Base-by-base conservation (phyloP, 495 filamentous ascomycete species). In the Aspergillus carlsbadensis region DNA sequence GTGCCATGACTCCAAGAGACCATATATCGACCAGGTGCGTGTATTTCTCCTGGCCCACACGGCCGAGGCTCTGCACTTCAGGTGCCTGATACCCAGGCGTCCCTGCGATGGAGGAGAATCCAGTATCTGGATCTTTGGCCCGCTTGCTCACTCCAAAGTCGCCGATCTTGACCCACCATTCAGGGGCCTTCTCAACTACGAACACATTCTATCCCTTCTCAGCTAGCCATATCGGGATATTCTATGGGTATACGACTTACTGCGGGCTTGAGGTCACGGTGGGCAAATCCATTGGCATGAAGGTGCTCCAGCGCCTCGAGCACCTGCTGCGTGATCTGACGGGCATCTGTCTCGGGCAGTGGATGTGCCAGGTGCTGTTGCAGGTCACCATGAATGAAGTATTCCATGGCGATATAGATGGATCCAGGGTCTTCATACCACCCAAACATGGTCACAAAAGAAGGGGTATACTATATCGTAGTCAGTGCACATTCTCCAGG, bases 231-330 rank as follows among this genome's bases (percentile, higher is more conserved):
- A 33, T 2, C n/a, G n/a, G n/a, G n/a, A n/a, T n/a, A n/a, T 13
- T 22, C 21, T 11, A 48, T 56, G 59, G 22, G 53, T 29, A 26
- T 62, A 62, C 56, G 55, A 57, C 71, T 41, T 65, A 76, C 77
- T 22, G 68, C 60, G 11, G 80, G 81, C 59, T 83, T 83, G 3
- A 81, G 40, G 58, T 82, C 80, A 13, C 79, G 57, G 51, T 83
- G 80, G 10, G 70, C 67, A 60, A 76, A 82, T 0, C 61, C 62
- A 37, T 78, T 69, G n/a, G 64, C 48, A 59, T 82, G 80, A 75
- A 83, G 78, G 29, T 74, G 63, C 5, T 48, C 31, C 10, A 82
- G 58, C 1, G 71, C 78, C 41, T 78, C 73, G 0, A 81, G 58
- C 3, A 82, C 41, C 54, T 83, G 79, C 5, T 47, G 59, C 1